Conservation (phyloP, 2,329 filamentous ascomycete species). For the Cercospora janseana region DNA sequence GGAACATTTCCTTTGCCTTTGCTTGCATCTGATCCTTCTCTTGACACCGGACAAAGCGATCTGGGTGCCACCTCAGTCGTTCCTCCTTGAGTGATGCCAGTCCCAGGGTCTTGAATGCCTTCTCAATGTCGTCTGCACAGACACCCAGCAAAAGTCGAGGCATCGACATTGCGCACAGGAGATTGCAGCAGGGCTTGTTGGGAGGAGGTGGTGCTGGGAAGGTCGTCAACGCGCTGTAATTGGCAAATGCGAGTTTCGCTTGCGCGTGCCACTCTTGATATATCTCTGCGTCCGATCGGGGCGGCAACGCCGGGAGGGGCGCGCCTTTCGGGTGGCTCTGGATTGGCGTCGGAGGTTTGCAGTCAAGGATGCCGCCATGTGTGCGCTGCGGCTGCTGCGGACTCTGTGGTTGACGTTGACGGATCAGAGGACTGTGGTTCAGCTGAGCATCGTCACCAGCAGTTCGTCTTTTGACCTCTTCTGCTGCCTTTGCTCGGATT, state of each 20-base stretch:
- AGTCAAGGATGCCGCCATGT: neutral
- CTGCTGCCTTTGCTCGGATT: neutral
- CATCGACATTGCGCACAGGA: neutral
- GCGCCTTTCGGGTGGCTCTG: neutral
- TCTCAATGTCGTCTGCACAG: conserved; percentile 13
- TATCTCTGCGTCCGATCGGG: neutral
- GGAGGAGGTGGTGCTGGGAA: conserved; percentile 14
- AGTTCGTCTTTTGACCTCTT: neutral
- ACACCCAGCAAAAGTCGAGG: conserved; percentile 5
- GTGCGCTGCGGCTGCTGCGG: neutral
- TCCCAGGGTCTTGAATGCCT: neutral
- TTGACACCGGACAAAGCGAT: conserved; percentile 8
- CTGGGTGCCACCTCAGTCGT: conserved; percentile 14
- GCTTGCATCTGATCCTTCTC: conserved; percentile 11
- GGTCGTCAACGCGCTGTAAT: conserved; percentile 9
- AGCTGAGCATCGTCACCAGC: neutral
- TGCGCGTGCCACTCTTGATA: conserved; percentile 14
- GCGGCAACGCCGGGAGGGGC: neutral
- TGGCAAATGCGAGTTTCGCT: conserved; percentile 9
- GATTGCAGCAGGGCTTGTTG: conserved; percentile 2
- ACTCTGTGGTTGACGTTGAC: neutral
- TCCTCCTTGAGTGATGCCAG: conserved; percentile 11
- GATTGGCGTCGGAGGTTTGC: neutral
- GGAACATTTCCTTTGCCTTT: conserved; percentile 24
- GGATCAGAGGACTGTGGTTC: neutral